A percentile compares a stretch with the other conserved stretches of the same genome.
phyloP scores from a whole-genome alignment of 352 stramenopile species.

The Phytopythium vexans region DNA sequence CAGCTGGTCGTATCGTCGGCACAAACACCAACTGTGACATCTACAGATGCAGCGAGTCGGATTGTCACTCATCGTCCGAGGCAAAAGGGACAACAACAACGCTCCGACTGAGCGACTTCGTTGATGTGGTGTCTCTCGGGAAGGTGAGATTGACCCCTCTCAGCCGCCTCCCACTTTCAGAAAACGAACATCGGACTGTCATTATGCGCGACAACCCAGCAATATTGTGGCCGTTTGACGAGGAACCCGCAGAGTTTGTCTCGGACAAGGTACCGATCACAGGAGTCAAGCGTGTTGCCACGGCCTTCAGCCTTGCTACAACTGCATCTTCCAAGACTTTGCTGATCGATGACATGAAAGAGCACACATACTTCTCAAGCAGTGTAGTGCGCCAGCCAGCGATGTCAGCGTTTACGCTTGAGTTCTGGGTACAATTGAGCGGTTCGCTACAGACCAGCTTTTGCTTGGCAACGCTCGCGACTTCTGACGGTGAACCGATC shows the following conservation, averaged over 20 bases:
- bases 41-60: conserved; percentile 28
- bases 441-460: neutral
- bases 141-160: conserved; percentile 35
- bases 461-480: conserved; percentile 8
- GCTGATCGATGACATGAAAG: conserved; percentile 36
- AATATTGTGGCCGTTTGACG: conserved; percentile 52
- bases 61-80: conserved; percentile 19
- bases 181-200: conserved; percentile 46
- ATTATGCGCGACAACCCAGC: conserved; percentile 66
- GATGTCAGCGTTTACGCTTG: conserved; percentile 58
- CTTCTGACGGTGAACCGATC: conserved; percentile 4
- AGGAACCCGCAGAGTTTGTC: conserved; percentile 21
- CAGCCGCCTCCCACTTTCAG: conserved; percentile 36
- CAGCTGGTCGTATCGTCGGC: conserved; percentile 6
- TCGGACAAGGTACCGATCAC: conserved; percentile 4
- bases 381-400: conserved; percentile 35
- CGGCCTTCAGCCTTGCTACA: conserved; percentile 9
- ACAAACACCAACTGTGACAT: conserved; percentile 7
- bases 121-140: conserved; percentile 43
- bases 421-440: conserved; percentile 49
- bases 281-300: conserved; percentile 7
- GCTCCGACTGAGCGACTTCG: conserved; percentile 50
- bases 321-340: conserved; percentile 14
- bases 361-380: conserved; percentile 56
- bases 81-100: conserved; percentile 9